A percentile compares a stretch with the other conserved stretches of the same genome.
phyloP scores from a whole-genome alignment of 768 basidiomycete species.

The Astraeus odoratus region DNA sequence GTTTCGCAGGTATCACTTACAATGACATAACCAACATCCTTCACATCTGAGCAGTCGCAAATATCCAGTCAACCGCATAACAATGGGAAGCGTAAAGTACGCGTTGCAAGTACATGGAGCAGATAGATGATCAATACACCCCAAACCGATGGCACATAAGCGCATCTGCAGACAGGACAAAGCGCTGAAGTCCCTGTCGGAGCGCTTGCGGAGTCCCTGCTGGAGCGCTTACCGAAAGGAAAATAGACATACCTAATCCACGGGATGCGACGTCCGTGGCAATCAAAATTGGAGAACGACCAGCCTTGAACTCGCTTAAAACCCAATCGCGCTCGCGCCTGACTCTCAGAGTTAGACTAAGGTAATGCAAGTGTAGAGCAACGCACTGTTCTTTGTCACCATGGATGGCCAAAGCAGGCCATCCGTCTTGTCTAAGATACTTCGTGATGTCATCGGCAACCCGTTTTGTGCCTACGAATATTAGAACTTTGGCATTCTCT shows the following conservation, averaged over 20 bases:
- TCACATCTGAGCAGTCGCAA: slow-evolving; percentile 69
- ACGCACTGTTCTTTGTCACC: slow-evolving; percentile 98
- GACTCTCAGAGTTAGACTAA: neutral
- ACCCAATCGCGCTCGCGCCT: slow-evolving; percentile 99
- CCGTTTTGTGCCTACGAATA: slow-evolving; percentile 96
- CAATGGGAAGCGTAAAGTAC: slow-evolving; percentile 18
- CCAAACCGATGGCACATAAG: slow-evolving; percentile 22
- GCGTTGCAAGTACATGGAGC: slow-evolving; percentile 23
- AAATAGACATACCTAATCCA: slow-evolving; percentile 90
- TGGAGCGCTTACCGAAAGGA: slow-evolving; percentile 43
- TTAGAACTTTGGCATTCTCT: slow-evolving; percentile 97
- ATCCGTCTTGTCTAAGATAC: slow-evolving; percentile 94
- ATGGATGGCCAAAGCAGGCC: slow-evolving; percentile 99
- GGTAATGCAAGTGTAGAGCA: neutral
- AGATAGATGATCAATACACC: slow-evolving; percentile 29
- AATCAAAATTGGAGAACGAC: slow-evolving; percentile 94
- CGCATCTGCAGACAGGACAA: slow-evolving; percentile 26
- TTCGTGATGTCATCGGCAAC: slow-evolving; percentile 99
- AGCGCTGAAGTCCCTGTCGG: slow-evolving; percentile 22
- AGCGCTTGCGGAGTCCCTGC: slow-evolving; percentile 26
- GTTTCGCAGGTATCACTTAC: slow-evolving; percentile 41
- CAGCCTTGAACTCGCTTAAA: slow-evolving; percentile 94
- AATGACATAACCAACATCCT: slow-evolving; percentile 97
- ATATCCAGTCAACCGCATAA: slow-evolving; percentile 25
- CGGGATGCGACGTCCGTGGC: slow-evolving; percentile 99